Base-by-base conservation (phyloP, 305 asterid species). In the Ajuga reptans region DNA sequence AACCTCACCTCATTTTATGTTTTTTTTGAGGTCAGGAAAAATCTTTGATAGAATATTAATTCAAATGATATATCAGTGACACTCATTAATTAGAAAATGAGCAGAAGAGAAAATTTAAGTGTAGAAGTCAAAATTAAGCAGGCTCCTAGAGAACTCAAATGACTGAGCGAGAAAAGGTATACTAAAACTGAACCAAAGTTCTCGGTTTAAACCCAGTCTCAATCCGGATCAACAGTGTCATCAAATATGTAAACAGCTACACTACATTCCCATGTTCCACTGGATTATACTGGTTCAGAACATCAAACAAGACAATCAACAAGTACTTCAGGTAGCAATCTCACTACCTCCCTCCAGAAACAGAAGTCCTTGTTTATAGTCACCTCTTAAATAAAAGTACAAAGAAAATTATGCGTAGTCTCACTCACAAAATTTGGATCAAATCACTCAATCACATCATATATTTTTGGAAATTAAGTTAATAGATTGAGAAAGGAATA, bases 271-370 rank as follows among this genome's bases (percentile, higher is more conserved):
- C 41, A 9, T 42, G 46, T 12, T 27, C 54, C 31, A 66, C 5
- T 9, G 33, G 36, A 27, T 42, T 0, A 29, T 56, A 42, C 36
- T 14, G 55, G 62, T 10, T 12, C 61, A 50, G 15, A 43, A 59
- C 51, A 70, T 60, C 42, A 47, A 47, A 59, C 51, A 33, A 14
- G 54, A 39, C 5, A 67, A 3, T 9, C 5, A 15, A 49, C 45
- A 39, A 12, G 27, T n/a, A 52, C 37, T 39, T 9, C 27, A 41
- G 43, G 46, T 9, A 36, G 33, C 43, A n/a, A 45, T 45, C 15
- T 60, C 55, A 8, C 64, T 43, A 29, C 50, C 12, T 59, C 46
- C 69, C n/a, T 12, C 33, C 42, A 61, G 55, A 61, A 71, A 47
- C 17, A 59, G 6, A 71, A 37, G 7, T 39, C 46, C 16, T 43